phyloP scores from a whole-genome alignment of 345 rosid genomes.

The Reutealis trisperma region DNA sequence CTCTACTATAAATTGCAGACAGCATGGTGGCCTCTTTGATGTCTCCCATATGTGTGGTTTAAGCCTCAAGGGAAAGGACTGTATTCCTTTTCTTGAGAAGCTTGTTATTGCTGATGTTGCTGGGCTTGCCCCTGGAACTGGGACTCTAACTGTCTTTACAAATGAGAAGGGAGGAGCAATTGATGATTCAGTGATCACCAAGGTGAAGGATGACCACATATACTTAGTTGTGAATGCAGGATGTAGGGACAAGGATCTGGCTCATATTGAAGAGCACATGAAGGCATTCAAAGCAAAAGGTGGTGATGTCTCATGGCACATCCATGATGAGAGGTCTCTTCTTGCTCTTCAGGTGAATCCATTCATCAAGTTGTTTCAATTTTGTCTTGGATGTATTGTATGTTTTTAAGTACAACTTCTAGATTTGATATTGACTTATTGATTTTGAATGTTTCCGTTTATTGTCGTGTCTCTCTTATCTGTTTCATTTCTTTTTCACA shows the following conservation, averaged over 20 bases:
- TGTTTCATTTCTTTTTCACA: not conserved
- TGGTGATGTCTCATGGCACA: conserved; percentile 94
- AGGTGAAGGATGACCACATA: conserved; percentile 75
- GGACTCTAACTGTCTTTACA: conserved; percentile 88
- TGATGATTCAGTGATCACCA: conserved; percentile 94
- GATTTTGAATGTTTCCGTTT: not conserved
- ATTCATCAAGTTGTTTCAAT: not conserved
- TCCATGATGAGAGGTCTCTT: conserved; percentile 98
- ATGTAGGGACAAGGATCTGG: conserved; percentile 97
- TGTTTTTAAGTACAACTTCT: not conserved
- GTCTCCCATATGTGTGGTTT: conserved; percentile 98
- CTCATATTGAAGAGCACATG: conserved; percentile 96
- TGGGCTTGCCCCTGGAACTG: conserved; percentile 77
- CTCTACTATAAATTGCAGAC: conserved; percentile 89
- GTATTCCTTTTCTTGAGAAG: conserved; percentile 82
- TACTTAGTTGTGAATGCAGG: conserved; percentile 99
- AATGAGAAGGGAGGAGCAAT: conserved; percentile 95
- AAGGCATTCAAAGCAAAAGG: conserved; percentile 89
- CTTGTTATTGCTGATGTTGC: conserved; percentile 96
- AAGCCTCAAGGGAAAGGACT: conserved; percentile 93
- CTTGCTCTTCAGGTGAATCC: conserved; percentile 85
- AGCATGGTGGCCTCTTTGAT: conserved; percentile 87
- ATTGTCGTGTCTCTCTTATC: not conserved
- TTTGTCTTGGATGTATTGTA: conserved; percentile 6
- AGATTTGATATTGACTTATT: not conserved